Base-by-base conservation (phyloP, 345 rosid species). In the Bretschneidera sinensis region DNA sequence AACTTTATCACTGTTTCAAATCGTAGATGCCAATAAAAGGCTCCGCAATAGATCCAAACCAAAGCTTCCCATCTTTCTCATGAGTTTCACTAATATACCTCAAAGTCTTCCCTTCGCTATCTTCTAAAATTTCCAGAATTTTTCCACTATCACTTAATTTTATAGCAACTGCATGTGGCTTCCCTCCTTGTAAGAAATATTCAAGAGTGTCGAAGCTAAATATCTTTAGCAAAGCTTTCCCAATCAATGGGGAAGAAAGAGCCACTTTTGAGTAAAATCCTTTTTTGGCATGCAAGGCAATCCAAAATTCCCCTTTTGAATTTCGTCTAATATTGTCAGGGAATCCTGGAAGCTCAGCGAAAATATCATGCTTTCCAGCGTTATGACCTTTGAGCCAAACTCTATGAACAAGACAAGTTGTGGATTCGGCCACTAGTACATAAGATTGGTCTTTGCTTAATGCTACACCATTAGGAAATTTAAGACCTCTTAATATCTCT, bases 401-500 rank as follows among this genome's bases (percentile, higher is more conserved):
- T 60, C 86, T 81, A 31, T 70, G 71, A 54, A 89, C 69, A 51
- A 70, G 57, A 53, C 72, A 39, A 0, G 66, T 67, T 16, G 71
- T 24, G 0, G 68, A 69, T 67, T 89, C 95, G 0, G 83, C 83
- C 7, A 86, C 73, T 17, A 87, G 71, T 43, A 83, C 62, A 47
- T 81, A 87, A 3, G 82, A 69, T 21, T 71, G 70, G 24, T 87
- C 85, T 60, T 77, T 83, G 83, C 89, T 85, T 51, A 89, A 34
- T 2, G 95, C 82, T 14, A 85, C 84, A 11, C 97, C 95, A 60
- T 89, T 89, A 23, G 97, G 85, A 56, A 89, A 77, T 39, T 80
- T 78, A 10, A 85, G 73, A 57, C 58, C 79, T 56, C 62, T 60
- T 57, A 75, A 25, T 6, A 89, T 24, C 25, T 83, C 85, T 17